Evolutionary conservation across 495 filamentous ascomycete genomes (phyloP).

Genomic region (Terfezia claveryi): DNA sequence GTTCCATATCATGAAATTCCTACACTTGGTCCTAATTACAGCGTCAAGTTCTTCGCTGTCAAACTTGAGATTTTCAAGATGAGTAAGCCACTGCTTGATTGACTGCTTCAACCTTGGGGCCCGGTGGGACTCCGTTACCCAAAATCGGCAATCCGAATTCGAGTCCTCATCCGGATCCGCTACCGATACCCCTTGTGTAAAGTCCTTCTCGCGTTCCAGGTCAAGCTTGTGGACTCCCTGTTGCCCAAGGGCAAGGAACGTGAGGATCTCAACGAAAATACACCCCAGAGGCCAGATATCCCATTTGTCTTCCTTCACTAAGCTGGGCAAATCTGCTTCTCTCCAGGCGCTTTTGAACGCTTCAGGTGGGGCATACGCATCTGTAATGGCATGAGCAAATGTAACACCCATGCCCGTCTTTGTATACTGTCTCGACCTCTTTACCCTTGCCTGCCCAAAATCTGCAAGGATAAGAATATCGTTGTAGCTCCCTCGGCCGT

Average conservation of each 20-base stretch:
- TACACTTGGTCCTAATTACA: no score
- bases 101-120: no score
- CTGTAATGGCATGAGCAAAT: background rate
- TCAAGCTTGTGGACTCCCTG: background rate
- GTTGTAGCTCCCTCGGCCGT: no score
- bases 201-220: background rate
- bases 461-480: background rate
- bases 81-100: no score
- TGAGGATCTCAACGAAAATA: background rate
- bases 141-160: no score
- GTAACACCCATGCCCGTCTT: background rate
- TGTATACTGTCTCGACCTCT: background rate
- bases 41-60: no score
- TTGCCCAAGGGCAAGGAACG: background rate
- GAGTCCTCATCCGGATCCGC: no score
- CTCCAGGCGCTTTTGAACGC: background rate
- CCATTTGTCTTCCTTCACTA: background rate
- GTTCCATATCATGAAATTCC: no score
- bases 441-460: background rate
- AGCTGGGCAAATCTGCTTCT: background rate
- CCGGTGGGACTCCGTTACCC: no score
- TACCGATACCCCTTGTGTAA: no score
- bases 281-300: background rate
- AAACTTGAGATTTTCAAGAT: no score
- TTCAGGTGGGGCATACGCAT: background rate